Evolutionary conservation across 768 basidiomycete genomes (phyloP), one percentile per base, ranked within the genome.

Genomic region (Glaciozyma antarctica): DNA sequence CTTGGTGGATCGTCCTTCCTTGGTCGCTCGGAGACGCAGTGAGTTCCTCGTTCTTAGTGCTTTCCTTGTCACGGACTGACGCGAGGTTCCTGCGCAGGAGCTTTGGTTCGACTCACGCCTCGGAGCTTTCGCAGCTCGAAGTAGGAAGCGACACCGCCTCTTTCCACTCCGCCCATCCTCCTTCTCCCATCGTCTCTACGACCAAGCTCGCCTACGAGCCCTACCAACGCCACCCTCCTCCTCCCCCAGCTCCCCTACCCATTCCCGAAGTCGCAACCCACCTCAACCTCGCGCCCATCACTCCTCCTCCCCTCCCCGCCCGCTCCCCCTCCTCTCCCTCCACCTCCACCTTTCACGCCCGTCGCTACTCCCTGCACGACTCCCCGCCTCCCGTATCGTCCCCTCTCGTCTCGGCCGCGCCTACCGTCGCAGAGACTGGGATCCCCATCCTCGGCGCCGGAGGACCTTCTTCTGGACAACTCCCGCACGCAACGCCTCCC

Each of bases 381-480:
- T 34, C 59, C 28, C 38, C 64, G 8, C 26, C 43, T 32, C 53
- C 26, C n/a, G 24, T 16, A 30, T 5, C 53, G 5, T 32, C 26
- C 53, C 30, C 53, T 17, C n/a, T 41, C 64, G 47, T 61, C 34
- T 70, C 76, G 28, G 62, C 72, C 66, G 65, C 71, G 57, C 64
- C 78, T 45, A 64, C 77, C 68, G 47, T 79, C 71, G 63, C 76
- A 32, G 66, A 78, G 62, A 67, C 73, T 65, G 58, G 74, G 28
- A 60, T 66, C 45, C 69, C 77, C 70, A 53, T 72, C 62, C 51
- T 73, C 66, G 60, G 73, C 49, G 61, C 75, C 59, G 56, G 73
- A 62, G 59, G 73, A 51, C 70, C 76, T 61, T 10, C 74, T 58
- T 53, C 73, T 66, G 58, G 75, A 58, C 53, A 75, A 54, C 60